Conservation (phyloP, 169 alveolate genomes). For the Theileria annulata region DNA sequence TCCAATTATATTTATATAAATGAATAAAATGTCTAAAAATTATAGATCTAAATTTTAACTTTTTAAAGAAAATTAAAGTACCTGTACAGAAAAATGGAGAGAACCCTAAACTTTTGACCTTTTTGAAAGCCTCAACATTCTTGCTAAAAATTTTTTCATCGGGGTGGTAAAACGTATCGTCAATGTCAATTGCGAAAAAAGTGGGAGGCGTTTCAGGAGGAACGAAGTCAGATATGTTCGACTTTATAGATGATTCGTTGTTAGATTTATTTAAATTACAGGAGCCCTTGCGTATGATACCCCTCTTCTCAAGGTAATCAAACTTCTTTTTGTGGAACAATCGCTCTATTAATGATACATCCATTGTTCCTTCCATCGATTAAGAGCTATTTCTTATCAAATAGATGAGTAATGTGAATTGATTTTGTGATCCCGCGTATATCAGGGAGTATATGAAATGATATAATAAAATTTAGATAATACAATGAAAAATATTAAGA, state of each 20-base stretch:
- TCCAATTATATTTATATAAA: neutral
- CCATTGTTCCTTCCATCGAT: neutral
- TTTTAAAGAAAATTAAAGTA: neutral
- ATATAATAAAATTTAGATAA: neutral
- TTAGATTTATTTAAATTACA: no score
- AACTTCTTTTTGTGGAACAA: neutral
- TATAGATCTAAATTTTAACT: neutral
- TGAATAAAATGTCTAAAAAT: neutral
- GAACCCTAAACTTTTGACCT: constrained; percentile 35
- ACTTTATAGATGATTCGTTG: neutral
- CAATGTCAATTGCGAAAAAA: constrained; percentile 63
- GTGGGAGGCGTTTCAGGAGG: constrained; percentile 50
- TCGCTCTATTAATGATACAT: constrained; percentile 1
- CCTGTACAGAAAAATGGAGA: constrained; percentile 60
- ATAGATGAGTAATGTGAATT: neutral
- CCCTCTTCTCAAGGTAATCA: neutral
- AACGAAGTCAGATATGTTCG: constrained; percentile 10
- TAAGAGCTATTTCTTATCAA: no score
- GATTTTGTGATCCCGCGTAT: neutral
- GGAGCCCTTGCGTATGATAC: neutral
- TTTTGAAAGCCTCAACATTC: constrained; percentile 43
- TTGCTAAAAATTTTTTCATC: constrained; percentile 24
- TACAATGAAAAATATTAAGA: neutral
- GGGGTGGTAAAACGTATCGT: constrained; percentile 42
- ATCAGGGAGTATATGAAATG: neutral